phyloP scores from a whole-genome alignment of 768 basidiomycete genomes.

The Lentinula detonsa region DNA sequence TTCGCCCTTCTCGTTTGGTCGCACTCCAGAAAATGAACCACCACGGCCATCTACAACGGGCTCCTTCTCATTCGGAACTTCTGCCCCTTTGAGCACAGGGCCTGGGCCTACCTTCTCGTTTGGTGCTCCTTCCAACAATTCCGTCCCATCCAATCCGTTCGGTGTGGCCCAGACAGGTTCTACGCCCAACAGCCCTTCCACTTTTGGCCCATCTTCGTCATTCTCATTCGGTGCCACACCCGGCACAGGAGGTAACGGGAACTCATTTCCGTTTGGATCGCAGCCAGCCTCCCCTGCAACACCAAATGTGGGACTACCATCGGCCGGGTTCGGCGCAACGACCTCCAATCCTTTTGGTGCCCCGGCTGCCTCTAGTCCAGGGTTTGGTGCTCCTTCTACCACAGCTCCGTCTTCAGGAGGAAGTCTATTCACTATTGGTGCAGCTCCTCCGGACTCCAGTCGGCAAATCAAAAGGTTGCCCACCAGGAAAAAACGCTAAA shows the following conservation, averaged over 20 bases:
- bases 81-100: conserved; percentile 28
- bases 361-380: conserved; percentile 27
- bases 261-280: conserved; percentile 46
- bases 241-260: conserved; percentile 21
- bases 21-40: conserved; percentile 32
- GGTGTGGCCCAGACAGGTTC: conserved; percentile 35
- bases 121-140: conserved; percentile 28
- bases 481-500: conserved; percentile 26
- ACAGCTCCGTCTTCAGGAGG: conserved; percentile 26
- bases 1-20: conserved; percentile 25
- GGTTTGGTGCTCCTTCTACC: conserved; percentile 5
- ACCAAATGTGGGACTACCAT: conserved; percentile 31
- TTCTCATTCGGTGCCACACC: conserved; percentile 42
- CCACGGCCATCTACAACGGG: conserved; percentile 33
- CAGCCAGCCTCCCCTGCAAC: conserved; percentile 56
- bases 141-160: conserved; percentile 31
- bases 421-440: conserved; percentile 55
- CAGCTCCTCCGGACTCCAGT: conserved; percentile 35
- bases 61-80: conserved; percentile 43
- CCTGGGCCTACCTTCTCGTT: conserved; percentile 39
- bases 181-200: conserved; percentile 53
- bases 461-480: conserved; percentile 54
- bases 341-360: conserved; percentile 42
- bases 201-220: conserved; percentile 34
- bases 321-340: conserved; percentile 27